phyloP scores from a whole-genome alignment of 2,329 filamentous ascomycete species.

The Albifimbria verrucaria region DNA sequence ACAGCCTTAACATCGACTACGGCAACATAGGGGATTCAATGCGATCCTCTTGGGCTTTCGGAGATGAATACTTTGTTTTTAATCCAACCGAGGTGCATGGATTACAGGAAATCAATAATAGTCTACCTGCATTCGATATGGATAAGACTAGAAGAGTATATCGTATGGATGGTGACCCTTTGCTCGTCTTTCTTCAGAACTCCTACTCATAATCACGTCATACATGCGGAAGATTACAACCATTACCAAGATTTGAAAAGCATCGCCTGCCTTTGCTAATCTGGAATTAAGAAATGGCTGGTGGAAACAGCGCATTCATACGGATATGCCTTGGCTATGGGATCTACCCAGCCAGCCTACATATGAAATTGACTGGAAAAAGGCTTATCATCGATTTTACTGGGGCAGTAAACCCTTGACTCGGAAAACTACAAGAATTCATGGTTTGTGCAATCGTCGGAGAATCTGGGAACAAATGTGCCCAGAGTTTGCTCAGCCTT shows the following conservation, averaged over 20 bases:
- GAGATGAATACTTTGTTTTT: neutral
- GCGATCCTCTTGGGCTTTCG: neutral
- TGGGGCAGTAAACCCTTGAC: neutral
- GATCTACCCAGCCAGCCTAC: neutral
- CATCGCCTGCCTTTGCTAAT: neutral
- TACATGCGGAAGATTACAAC: neutral
- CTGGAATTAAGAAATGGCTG: neutral
- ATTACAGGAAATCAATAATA: neutral
- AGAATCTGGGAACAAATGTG: neutral
- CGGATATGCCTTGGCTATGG: neutral
- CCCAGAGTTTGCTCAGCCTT: neutral
- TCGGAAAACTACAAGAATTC: neutral
- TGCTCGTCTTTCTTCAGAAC: neutral
- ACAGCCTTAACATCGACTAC: neutral
- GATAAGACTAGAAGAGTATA: neutral
- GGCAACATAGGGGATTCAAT: neutral
- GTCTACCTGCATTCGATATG: neutral
- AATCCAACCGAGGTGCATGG: neutral
- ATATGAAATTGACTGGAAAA: neutral
- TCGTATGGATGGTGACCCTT: neutral
- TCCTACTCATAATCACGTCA: neutral
- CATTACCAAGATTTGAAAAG: neutral
- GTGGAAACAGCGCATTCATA: neutral
- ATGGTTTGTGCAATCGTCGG: neutral
- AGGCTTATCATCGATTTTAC: neutral